Base-by-base conservation (phyloP, 768 basidiomycete genomes). In the Nidularia pulvinata region DNA sequence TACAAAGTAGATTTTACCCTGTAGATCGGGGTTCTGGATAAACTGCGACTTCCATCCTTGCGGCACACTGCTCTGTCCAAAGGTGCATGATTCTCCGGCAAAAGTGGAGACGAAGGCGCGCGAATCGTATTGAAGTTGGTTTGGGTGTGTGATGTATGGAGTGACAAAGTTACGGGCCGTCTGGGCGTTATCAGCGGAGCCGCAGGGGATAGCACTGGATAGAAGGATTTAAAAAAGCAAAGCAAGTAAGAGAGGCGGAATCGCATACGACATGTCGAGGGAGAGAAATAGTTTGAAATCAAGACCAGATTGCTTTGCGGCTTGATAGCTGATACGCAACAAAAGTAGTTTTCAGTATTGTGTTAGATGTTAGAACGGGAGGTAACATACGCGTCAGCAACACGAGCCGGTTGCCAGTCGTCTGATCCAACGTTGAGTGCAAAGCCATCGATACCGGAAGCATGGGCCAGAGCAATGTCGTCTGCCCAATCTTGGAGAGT, bases 211-310 rank as follows among this genome's bases (percentile, higher is more conserved):
- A 3, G 79, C 79, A 4, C 85, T 87, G 47, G 25, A 52, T 43
- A 16, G 3, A 25, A 30, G 19, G 42, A 11, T 49, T 46, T 45
- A 46, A 57, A 48, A 35, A 39, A 6, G 36, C 5, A 22, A 25
- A 49, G 36, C n/a, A 46, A 10, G 22, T 33, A 10, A 42, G 33
- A 51, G 4, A 39, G 44, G 3, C 37, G 25, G 48, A 25, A 48
- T 11, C 22, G 78, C 76, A 59, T 60, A 88, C 84, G 83, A 71
- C 90, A 90, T 91, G 61, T 93, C 91, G 48, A 92, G 81, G 11
- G 87, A 90, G 55, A 92, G 61, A 69, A 91, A 91, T 48, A 93
- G 70, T 64, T 88, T 85, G 75, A 91, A 91, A 49, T 73, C 72
- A 7, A 80, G 71, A 14, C 74, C 77, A 25, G 77, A 76, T 48